These are phyloP conservation scores for Gamsiella multidivaricata DNA, from an alignment of 192 early-diverging fungal genomes.

Conservation along the genomic window DNA sequence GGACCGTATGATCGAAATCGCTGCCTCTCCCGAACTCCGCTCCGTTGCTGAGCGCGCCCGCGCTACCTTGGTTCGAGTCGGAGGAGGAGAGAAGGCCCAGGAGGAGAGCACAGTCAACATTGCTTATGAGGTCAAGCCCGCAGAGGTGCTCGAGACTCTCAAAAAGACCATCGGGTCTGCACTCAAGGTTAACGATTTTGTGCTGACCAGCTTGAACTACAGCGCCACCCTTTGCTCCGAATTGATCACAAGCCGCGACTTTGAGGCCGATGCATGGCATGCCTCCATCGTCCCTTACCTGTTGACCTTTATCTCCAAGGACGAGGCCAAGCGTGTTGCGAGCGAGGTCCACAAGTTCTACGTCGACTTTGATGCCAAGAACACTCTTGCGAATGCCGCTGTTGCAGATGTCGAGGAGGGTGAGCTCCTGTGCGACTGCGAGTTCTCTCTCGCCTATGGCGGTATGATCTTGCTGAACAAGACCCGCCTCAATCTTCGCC, in stretches of 20 bases:
- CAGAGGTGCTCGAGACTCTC: conserved; percentile 60
- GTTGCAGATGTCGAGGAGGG: conserved; percentile 63
- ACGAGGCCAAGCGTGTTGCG: conserved; percentile 61
- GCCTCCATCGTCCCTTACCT: conserved; percentile 67
- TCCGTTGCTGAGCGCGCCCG: conserved; percentile 73
- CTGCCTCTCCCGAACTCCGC: conserved; percentile 83
- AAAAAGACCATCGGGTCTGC: conserved; percentile 54
- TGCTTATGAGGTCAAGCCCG: conserved; percentile 60
- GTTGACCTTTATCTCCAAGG: conserved; percentile 65
- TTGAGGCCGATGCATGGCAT: conserved; percentile 75
- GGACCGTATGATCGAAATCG: conserved; percentile 77
- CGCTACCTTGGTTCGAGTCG: conserved; percentile 75
- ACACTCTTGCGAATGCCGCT: conserved; percentile 54
- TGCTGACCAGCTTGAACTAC: conserved; percentile 65
- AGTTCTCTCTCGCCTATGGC: conserved; percentile 87
- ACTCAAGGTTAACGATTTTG: conserved; percentile 53
- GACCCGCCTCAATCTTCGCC: conserved; percentile 67
- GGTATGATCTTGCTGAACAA: conserved; percentile 84
- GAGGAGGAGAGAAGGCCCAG: conserved; percentile 61
- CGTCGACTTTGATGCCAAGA: conserved; percentile 60
- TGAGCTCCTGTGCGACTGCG: conserved; percentile 75
- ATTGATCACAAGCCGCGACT: conserved; percentile 70
- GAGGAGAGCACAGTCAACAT: conserved; percentile 57
- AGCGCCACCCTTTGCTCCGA: conserved; percentile 66
- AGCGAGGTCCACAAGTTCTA: conserved; percentile 48